Percentiles rank a stretch among this genome's conserved stretches.
phyloP scores from a whole-genome alignment of 2,329 filamentous ascomycete species.

The Eutypa lata region DNA sequence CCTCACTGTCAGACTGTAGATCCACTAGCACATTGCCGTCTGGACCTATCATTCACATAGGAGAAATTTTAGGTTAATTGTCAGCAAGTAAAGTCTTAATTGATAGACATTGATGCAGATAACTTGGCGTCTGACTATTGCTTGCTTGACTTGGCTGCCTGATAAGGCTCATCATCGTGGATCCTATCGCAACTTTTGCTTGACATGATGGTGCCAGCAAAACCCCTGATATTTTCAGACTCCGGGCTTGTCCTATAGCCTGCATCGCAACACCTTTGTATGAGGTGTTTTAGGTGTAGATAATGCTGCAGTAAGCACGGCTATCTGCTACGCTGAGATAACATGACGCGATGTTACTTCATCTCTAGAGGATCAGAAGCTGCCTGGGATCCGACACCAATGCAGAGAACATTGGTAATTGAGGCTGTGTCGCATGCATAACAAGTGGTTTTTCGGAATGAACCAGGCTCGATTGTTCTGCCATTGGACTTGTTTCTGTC shows the following conservation, averaged over 20 bases:
- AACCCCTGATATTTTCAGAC: not conserved
- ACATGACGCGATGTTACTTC: too few species aligned
- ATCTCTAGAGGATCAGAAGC: too few species aligned
- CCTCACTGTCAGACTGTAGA: not conserved
- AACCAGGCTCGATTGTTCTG: not conserved
- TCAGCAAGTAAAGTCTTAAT: not conserved
- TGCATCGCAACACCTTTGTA: too few species aligned
- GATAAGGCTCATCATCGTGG: not conserved
- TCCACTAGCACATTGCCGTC: not conserved
- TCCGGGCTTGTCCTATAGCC: not conserved
- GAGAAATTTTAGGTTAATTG: not conserved
- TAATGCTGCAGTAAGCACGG: too few species aligned
- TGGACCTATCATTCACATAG: not conserved
- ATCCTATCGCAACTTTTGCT: not conserved
- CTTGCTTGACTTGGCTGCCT: too few species aligned
- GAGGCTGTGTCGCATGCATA: too few species aligned
- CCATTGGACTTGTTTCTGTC: not conserved
- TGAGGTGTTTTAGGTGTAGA: too few species aligned
- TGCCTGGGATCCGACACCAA: too few species aligned
- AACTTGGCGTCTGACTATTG: not conserved
- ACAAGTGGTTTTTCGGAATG: too few species aligned
- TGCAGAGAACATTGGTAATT: too few species aligned
- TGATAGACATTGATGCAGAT: not conserved
- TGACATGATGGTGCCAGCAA: not conserved
- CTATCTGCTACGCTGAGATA: too few species aligned